Base-by-base conservation (phyloP, 352 stramenopile genomes). In the Phytophthora tentaculata region DNA sequence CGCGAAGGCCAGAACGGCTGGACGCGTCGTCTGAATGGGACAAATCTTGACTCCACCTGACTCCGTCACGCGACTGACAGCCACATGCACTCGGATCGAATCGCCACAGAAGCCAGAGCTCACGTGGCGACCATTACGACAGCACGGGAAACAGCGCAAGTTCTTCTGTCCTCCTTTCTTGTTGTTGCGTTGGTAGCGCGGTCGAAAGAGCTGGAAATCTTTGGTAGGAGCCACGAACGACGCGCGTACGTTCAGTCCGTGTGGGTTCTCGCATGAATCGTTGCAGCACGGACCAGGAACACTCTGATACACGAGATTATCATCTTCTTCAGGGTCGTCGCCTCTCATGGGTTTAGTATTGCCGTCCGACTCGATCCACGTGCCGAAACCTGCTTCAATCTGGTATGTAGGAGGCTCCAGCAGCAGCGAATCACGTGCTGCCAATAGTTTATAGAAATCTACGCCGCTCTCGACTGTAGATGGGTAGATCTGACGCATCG, bases 91-190 rank as follows among this genome's bases (percentile, higher is more conserved):
- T 54, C 81, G 69, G 48, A 97, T 92, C 20, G 90, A 91, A 66
- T 93, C 85, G 22, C 90, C 90, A 50, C 90, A 97, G 35, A 97
- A 97, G 2, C 88, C 88, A 1, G 86, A 92, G 58, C 79, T 91
- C 63, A 95, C 87, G 64, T 97, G 90, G 8, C 86, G 80, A 0
- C 79, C 83, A 37, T 94, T 88, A 23, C 88, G 85, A 62, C 88
- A 96, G 64, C 74, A 93, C 14, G 90, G 90, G 53, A 97, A 97
- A 59, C 90, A 96, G 7, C 90, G 87, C 28, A 97, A 62, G 48
- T 97, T 97, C 67, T 96, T 97, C 58, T 96, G 89, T 2, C 88
- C 88, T 39, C 89, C 88, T 55, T 95, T 94, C 69, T 97, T 97
- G 67, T 96, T 97, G 78, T 97, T 97, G 16, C 88, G 86, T 61